Evolutionary conservation across 768 basidiomycete species (phyloP).

Genomic region (Lanmaoa rubissima): DNA sequence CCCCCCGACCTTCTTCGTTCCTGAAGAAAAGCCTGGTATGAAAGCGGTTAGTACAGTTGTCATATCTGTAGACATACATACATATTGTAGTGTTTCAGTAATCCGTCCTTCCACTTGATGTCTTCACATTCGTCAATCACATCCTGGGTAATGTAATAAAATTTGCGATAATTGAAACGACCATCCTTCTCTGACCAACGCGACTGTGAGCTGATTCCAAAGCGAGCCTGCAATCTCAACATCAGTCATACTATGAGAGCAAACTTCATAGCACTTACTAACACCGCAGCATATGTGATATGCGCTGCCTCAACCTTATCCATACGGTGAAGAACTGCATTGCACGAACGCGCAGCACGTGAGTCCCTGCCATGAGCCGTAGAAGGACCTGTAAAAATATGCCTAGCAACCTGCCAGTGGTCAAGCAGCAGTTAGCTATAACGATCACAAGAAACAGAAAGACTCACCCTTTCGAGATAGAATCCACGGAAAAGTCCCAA

Average conservation of each 20-base stretch:
- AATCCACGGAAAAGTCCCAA: not conserved
- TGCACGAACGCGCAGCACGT: not conserved
- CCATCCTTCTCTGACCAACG: constrained; percentile 7
- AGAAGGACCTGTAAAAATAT: not conserved
- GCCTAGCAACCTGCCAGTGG: not conserved
- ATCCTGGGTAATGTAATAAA: not conserved
- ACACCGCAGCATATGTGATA: not conserved
- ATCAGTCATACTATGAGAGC: not conserved
- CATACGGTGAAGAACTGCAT: constrained; percentile 1
- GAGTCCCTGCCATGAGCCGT: not conserved
- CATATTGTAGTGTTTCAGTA: not conserved
- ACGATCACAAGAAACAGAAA: not conserved
- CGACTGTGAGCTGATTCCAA: constrained; percentile 2
- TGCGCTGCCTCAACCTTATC: not conserved
- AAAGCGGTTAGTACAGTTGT: not conserved
- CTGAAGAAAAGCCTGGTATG: not conserved
- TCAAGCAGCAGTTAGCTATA: fast-evolving
- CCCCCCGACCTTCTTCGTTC: not conserved
- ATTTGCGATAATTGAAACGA: constrained; percentile 2
- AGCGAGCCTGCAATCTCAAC: not conserved
- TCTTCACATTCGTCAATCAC: not conserved
- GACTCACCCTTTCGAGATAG: not conserved
- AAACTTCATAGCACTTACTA: not conserved
- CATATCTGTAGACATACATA: not conserved
- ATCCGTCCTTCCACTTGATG: not conserved